These are phyloP conservation scores for Cicer arietinum DNA, from an alignment of 306 rosid species.

Conservation along the genomic window DNA sequence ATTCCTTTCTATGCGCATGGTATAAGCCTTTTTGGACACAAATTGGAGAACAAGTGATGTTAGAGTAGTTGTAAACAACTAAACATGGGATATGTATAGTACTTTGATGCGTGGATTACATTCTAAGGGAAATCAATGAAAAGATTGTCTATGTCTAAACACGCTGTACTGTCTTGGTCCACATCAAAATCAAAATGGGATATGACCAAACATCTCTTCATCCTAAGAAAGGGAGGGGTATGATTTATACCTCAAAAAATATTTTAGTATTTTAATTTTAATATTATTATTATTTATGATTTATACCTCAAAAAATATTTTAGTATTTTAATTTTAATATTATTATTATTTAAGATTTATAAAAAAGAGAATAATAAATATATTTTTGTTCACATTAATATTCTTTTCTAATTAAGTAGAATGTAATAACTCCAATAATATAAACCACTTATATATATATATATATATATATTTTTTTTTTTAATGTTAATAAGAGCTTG, in stretches of 20 bases:
- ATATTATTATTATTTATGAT: too few species aligned
- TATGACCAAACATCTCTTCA: constrained; percentile 13
- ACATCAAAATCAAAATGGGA: background rate
- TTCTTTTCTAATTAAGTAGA: background rate
- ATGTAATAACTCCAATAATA: background rate
- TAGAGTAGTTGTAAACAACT: constrained; percentile 3
- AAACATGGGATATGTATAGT: constrained; percentile 22
- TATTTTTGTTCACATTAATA: background rate
- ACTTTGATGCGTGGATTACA: constrained; percentile 46
- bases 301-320: background rate
- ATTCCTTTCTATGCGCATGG: constrained; percentile 34
- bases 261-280: background rate
- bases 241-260: background rate
- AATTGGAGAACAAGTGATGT: constrained; percentile 28
- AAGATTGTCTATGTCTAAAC: constrained; percentile 28
- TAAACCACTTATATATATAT: too few species aligned
- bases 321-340: background rate
- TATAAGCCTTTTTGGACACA: background rate
- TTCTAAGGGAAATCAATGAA: constrained; percentile 46
- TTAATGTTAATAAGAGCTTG: background rate
- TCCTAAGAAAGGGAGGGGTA: background rate
- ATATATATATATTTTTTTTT: too few species aligned
- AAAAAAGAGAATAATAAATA: background rate
- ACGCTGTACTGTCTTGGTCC: constrained; percentile 46
- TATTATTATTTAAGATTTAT: too few species aligned